Evolutionary conservation across 2,329 filamentous ascomycete genomes (phyloP).

Genomic region (Neopestalotiopsis sp.): DNA sequence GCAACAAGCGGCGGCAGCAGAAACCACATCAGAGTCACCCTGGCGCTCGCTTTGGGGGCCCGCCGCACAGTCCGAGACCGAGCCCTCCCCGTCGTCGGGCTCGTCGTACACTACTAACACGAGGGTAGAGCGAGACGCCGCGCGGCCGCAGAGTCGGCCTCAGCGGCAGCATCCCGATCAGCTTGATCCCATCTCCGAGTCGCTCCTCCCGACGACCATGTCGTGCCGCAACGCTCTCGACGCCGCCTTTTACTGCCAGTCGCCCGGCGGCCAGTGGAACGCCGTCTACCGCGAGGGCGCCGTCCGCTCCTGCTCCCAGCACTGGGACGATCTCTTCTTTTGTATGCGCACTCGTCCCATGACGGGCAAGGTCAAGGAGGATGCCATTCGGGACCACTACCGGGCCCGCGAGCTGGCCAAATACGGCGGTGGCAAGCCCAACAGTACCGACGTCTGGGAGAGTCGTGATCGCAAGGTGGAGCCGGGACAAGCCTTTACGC

Average conservation of each 20-base stretch:
- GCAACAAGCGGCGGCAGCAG: constrained; percentile 2
- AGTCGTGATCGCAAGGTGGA: constrained; percentile 67
- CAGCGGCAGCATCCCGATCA: constrained; percentile 16
- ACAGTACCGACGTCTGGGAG: constrained; percentile 91
- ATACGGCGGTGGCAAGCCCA: constrained; percentile 67
- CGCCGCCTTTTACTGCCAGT: constrained; percentile 91
- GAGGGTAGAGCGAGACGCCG: constrained; percentile 8
- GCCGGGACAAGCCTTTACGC: constrained; percentile 51
- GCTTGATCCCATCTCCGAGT: constrained; percentile 62
- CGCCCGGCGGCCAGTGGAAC: constrained; percentile 88
- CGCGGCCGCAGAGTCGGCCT: background rate
- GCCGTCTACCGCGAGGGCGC: constrained; percentile 87
- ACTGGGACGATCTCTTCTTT: constrained; percentile 96
- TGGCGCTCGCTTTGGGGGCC: constrained; percentile 37
- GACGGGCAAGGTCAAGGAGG: constrained; percentile 62
- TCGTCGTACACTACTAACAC: constrained; percentile 24
- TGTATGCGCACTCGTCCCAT: constrained; percentile 86
- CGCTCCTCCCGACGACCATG: constrained; percentile 80
- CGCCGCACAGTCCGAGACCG: constrained; percentile 27
- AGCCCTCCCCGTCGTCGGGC: constrained; percentile 34
- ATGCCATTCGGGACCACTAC: constrained; percentile 71
- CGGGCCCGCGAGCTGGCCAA: constrained; percentile 68
- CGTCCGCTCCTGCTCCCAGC: constrained; percentile 77
- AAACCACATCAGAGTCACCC: constrained; percentile 24
- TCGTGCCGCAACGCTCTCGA: constrained; percentile 92